A percentile compares a stretch with the other conserved stretches of the same genome.
Evolutionary conservation across 2,329 filamentous ascomycete species (phyloP).

Genomic region (Apiospora marii): DNA sequence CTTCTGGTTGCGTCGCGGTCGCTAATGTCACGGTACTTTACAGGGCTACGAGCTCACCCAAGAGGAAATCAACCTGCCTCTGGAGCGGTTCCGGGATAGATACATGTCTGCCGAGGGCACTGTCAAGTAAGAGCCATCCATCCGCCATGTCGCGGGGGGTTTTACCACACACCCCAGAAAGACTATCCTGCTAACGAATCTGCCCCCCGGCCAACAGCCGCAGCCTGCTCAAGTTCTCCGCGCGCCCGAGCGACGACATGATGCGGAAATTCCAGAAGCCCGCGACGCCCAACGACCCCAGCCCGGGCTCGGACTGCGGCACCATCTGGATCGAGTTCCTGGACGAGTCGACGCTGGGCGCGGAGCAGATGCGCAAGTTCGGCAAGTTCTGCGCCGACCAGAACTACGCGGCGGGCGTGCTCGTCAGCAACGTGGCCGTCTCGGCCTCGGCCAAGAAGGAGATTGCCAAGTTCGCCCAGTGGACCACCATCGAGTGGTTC

Average conservation of each 20-base stretch:
- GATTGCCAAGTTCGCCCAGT: conserved; percentile 77
- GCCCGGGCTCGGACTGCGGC: conserved; percentile 78
- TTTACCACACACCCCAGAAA: neutral
- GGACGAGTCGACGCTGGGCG: conserved; percentile 78
- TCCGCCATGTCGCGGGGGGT: neutral
- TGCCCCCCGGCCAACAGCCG: conserved; percentile 63
- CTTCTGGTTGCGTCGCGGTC: neutral
- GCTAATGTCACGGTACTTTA: neutral
- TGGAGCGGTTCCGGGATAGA: conserved; percentile 79
- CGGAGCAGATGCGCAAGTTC: conserved; percentile 91
- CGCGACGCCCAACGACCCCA: conserved; percentile 71
- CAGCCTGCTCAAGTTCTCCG: conserved; percentile 85
- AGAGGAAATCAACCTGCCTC: conserved; percentile 84
- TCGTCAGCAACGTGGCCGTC: conserved; percentile 83
- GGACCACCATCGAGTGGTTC: conserved; percentile 90
- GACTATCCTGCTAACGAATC: neutral
- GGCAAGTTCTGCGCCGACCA: conserved; percentile 81
- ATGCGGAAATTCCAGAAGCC: conserved; percentile 81
- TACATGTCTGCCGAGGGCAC: conserved; percentile 78
- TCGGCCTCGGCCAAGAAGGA: conserved; percentile 89
- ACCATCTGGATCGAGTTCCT: conserved; percentile 95
- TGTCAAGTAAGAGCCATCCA: conserved; percentile 68
- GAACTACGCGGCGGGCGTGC: conserved; percentile 88
- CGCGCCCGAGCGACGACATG: conserved; percentile 85
- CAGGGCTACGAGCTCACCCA: conserved; percentile 94